These are phyloP conservation scores for Gonapodya sp. DNA, from an alignment of 192 early-diverging fungal genomes.

Conservation along the genomic window DNA sequence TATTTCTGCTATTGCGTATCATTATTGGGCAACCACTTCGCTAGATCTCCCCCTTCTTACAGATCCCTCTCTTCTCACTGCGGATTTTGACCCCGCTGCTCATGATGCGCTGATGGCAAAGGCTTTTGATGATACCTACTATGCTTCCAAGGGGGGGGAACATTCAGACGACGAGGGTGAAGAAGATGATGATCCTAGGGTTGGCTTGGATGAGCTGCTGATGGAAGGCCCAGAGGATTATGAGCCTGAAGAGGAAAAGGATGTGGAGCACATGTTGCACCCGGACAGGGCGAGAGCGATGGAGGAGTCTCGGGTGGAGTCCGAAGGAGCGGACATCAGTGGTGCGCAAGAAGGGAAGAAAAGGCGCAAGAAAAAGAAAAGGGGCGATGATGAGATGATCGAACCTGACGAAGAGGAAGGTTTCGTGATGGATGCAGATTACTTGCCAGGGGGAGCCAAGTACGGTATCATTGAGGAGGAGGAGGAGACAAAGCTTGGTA, in stretches of 20 bases:
- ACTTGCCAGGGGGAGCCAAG: constrained; percentile 58
- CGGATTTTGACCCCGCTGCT: constrained; percentile 83
- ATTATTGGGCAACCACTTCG: neutral
- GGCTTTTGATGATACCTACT: constrained; percentile 13
- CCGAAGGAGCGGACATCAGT: constrained; percentile 27
- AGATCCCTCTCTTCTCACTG: constrained; percentile 49
- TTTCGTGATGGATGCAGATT: constrained; percentile 88
- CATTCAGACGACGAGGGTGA: constrained; percentile 22
- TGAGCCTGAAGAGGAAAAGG: constrained; percentile 16
- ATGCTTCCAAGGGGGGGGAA: constrained; percentile 1
- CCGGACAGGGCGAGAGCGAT: constrained; percentile 19
- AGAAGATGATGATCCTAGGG: constrained; percentile 20
- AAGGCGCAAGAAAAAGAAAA: constrained; percentile 29
- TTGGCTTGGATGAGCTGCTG: neutral
- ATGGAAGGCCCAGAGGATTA: neutral
- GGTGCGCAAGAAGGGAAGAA: constrained; percentile 22
- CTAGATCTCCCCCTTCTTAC: neutral
- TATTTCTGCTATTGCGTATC: constrained; percentile 1
- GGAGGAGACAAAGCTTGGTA: constrained; percentile 8
- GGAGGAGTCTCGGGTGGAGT: constrained; percentile 23
- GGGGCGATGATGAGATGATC: constrained; percentile 12
- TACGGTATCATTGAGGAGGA: constrained; percentile 21
- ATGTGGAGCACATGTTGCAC: constrained; percentile 12
- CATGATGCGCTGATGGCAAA: constrained; percentile 79
- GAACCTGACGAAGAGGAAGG: constrained; percentile 47